phyloP scores from a whole-genome alignment of 176 grass and related monocot species.

The Calamus simplicifolius region DNA sequence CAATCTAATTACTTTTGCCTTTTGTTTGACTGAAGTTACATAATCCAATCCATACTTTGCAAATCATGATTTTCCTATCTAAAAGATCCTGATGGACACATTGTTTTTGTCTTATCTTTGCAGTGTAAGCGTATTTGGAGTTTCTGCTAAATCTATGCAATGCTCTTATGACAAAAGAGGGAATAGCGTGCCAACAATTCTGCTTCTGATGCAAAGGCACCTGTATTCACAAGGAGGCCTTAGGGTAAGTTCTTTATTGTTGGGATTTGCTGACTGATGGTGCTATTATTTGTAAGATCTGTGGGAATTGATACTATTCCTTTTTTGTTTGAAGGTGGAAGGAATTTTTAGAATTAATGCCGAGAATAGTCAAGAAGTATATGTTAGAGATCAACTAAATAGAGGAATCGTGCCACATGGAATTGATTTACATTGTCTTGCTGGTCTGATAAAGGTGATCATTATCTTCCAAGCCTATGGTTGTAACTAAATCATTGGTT shows the following conservation, averaged over 20 bases:
- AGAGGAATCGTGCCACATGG: conserved; percentile 62
- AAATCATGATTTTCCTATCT: too few relatives aligned
- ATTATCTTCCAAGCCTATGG: too few relatives aligned
- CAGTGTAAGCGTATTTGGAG: conserved; percentile 81
- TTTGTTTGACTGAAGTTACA: too few relatives aligned
- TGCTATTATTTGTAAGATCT: not conserved
- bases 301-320: not conserved
- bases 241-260: conserved; percentile 37
- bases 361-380: conserved; percentile 68
- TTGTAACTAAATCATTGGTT: too few relatives aligned
- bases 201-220: conserved; percentile 70
- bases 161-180: conserved; percentile 80
- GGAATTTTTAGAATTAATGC: conserved; percentile 95
- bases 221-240: conserved; percentile 67
- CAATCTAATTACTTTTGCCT: too few relatives aligned
- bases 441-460: conserved; percentile 87
- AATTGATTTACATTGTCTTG: conserved; percentile 83
- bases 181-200: conserved; percentile 79
- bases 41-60: too few relatives aligned
- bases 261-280: conserved; percentile 3
- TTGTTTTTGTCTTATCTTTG: not conserved
- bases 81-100: too few relatives aligned
- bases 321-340: conserved; percentile 59
- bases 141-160: conserved; percentile 88
- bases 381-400: conserved; percentile 69